Percentiles rank a stretch among this genome's conserved stretches.
Conservation (phyloP, 306 rosid species). For the Hippophae rhamnoides region DNA sequence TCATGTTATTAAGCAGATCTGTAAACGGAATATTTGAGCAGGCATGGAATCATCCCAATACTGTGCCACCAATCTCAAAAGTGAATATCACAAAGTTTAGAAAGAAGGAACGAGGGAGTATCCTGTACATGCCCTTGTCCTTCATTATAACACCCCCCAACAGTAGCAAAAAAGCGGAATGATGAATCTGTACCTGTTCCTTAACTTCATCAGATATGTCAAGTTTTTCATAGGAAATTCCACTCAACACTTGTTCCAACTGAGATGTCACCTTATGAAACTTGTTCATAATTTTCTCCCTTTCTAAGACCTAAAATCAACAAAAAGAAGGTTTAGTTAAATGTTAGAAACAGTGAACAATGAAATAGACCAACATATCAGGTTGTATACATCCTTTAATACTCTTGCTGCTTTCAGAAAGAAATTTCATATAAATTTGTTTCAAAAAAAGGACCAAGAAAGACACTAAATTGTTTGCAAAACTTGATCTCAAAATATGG, state of each 20-base stretch:
- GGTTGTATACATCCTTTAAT: background rate
- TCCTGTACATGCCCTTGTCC: background rate
- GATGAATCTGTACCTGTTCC: conserved; percentile 64
- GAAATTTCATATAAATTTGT: background rate
- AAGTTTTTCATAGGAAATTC: conserved; percentile 59
- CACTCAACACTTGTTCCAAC: conserved; percentile 66
- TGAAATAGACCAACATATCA: conserved; percentile 3
- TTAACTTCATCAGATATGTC: conserved; percentile 96
- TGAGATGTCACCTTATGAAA: conserved; percentile 59
- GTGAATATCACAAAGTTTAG: background rate
- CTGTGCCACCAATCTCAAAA: too few relatives aligned
- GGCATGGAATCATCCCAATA: background rate
- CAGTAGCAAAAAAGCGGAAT: conserved; percentile 3
- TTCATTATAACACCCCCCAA: background rate
- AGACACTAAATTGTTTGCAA: too few relatives aligned
- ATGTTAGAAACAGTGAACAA: background rate
- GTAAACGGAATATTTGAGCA: background rate
- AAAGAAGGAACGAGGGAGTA: background rate
- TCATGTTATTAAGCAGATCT: background rate
- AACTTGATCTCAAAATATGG: too few relatives aligned
- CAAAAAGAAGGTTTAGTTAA: background rate
- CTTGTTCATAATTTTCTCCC: conserved; percentile 62
- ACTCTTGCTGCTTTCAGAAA: background rate
- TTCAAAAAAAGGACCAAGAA: too few relatives aligned
- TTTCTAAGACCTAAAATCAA: conserved; percentile 63